These are phyloP conservation scores for Phaeodactylum tricornutum DNA, from an alignment of 108 stramenopile genomes.

Conservation along the genomic window DNA sequence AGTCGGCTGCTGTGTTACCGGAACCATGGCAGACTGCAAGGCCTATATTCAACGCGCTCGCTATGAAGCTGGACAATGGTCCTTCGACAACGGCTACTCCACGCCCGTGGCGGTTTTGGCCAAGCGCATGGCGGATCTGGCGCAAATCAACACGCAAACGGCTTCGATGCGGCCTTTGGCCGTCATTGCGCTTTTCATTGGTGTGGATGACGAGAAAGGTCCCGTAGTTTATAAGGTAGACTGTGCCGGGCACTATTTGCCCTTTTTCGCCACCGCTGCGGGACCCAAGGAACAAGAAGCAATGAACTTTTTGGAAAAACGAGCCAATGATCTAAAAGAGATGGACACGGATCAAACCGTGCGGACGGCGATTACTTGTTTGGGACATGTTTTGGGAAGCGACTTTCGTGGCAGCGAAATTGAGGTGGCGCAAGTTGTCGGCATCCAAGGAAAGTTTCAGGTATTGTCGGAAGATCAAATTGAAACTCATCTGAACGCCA, in stretches of 20 bases:
- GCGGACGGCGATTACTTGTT: conserved; percentile 83
- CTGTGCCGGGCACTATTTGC: conserved; percentile 96
- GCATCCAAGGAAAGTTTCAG: conserved; percentile 63
- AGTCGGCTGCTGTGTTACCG: conserved; percentile 90
- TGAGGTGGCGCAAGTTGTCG: conserved; percentile 85
- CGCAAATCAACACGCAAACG: conserved; percentile 96
- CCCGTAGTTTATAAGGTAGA: conserved; percentile 95
- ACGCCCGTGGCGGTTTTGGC: conserved; percentile 88
- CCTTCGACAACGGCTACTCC: conserved; percentile 92
- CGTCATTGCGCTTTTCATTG: conserved; percentile 78
- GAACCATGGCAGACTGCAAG: conserved; percentile 82
- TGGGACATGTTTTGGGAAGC: conserved; percentile 89
- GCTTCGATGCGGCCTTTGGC: conserved; percentile 91
- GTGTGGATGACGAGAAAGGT: conserved; percentile 96
- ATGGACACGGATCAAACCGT: conserved; percentile 57
- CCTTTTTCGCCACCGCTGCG: conserved; percentile 88
- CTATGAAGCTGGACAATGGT: conserved; percentile 92
- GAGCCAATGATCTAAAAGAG: conserved; percentile 63
- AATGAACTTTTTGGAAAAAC: conserved; percentile 96
- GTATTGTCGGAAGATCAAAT: conserved; percentile 89
- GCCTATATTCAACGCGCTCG: conserved; percentile 84
- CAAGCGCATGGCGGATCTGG: conserved; percentile 94
- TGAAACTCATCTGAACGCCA: conserved; percentile 93
- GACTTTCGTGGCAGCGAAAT: conserved; percentile 95
- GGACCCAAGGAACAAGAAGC: conserved; percentile 98